Base-by-base conservation (phyloP, 345 rosid genomes). In the Kernera saxatilis region DNA sequence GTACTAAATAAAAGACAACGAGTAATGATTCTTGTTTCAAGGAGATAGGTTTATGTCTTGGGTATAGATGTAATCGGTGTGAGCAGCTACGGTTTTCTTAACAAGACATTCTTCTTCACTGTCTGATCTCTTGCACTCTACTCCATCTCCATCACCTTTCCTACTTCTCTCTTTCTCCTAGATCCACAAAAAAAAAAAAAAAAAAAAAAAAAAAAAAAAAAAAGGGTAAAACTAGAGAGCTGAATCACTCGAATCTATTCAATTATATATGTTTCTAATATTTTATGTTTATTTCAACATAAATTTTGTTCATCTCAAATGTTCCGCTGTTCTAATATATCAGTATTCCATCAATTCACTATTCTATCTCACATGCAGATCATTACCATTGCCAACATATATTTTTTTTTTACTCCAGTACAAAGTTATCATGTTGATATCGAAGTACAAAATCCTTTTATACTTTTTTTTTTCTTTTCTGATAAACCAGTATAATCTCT, bases 11-110 rank as follows among this genome's bases (percentile, higher is more conserved):
- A 11, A 25, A 68, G 4, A 37, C 8, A 29, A 32, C 27, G 46
- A 57, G 6, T 57, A 41, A 57, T 1, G 53, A 78, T 37, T 52
- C 70, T 56, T 49, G 32, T 60, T 60, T 75, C 58, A 75, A 75
- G 74, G 79, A 61, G 79, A 74, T 32, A 35, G 36, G 35, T 68
- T 62, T 45, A 72, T 36, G 67, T 82, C 83, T 78, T 85, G 83
- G 5, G 89, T 84, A 77, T 84, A 85, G 73, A 87, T 84, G 69
- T 81, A 79, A 76, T 81, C 88, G 2, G 85, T 76, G 76, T 85
- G 89, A 64, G 78, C 83, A 64, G 67, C 80, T 78, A 74, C 51
- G 17, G 76, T 60, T 67, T 75, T 81, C 73, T 78, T 78, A 13
- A 79, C 64, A 76, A 82, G 67, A 53, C 86, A 83, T 61, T 84